Percentiles rank a stretch among this genome's conserved stretches.
These are phyloP conservation scores for Hippophae tibetana DNA, from an alignment of 306 rosid genomes.

Conservation along the genomic window DNA sequence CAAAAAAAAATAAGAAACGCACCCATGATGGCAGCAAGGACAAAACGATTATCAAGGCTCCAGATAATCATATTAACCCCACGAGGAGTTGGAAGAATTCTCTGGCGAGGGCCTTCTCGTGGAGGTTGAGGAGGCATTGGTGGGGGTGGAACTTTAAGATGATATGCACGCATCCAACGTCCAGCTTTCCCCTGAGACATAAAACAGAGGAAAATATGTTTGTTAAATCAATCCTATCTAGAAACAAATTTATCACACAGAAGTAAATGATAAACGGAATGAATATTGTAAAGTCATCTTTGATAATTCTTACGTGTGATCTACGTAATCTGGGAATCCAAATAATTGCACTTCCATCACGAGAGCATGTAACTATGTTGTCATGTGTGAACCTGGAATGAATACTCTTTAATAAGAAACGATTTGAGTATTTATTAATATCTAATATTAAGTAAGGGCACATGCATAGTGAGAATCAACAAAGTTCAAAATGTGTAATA, in stretches of 20 bases:
- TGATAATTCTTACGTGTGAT: slow-evolving; percentile 59
- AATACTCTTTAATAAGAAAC: background rate
- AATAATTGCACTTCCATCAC: slow-evolving; percentile 98
- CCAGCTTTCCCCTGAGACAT: slow-evolving; percentile 72
- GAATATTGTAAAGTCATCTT: slow-evolving; percentile 12
- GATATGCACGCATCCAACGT: slow-evolving; percentile 96
- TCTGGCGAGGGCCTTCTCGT: slow-evolving; percentile 95
- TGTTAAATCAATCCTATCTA: slow-evolving; percentile 7
- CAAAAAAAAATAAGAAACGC: slow-evolving; percentile 19
- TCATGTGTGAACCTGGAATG: slow-evolving; percentile 83
- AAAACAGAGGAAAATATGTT: slow-evolving; percentile 13
- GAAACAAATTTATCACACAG: background rate
- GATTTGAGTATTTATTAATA: slow-evolving; percentile 7
- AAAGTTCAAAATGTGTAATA: background rate
- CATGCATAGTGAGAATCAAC: background rate
- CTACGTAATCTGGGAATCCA: slow-evolving; percentile 95
- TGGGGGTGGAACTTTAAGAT: slow-evolving; percentile 97
- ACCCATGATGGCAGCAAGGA: slow-evolving; percentile 99
- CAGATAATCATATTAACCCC: slow-evolving; percentile 98
- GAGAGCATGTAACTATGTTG: slow-evolving; percentile 97
- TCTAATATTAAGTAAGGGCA: background rate
- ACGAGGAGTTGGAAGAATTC: slow-evolving; percentile 95
- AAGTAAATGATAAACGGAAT: background rate
- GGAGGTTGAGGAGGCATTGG: slow-evolving; percentile 93
- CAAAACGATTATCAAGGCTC: slow-evolving; percentile 99